Evolutionary conservation across 768 basidiomycete genomes (phyloP).

Genomic region (Boletus tomentosulus): DNA sequence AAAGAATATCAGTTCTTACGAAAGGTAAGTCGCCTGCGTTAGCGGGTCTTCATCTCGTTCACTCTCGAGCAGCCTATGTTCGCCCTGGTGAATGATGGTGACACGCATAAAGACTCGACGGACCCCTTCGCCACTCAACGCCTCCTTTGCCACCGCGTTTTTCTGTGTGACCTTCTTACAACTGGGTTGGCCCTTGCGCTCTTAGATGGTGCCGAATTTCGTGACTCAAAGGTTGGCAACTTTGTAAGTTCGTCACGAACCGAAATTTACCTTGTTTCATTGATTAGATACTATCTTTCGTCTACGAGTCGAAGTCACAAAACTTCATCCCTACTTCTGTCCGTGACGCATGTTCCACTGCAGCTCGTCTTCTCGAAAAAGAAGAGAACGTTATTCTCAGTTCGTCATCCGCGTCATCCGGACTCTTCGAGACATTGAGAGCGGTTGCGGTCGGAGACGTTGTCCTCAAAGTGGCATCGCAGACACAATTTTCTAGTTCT

Average conservation of each 20-base stretch:
- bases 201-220: slow-evolving; percentile 53
- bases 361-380: slow-evolving; percentile 10
- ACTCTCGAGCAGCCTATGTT: slow-evolving; percentile 57
- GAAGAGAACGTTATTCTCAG: neutral
- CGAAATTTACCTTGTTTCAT: neutral
- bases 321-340: slow-evolving; percentile 13
- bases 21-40: slow-evolving; percentile 33
- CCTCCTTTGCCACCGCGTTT: slow-evolving; percentile 45
- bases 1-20: slow-evolving; percentile 35
- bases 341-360: slow-evolving; percentile 4
- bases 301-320: slow-evolving; percentile 42
- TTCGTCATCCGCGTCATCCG: neutral
- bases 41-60: neutral
- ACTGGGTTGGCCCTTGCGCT: slow-evolving; percentile 48
- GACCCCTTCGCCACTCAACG: slow-evolving; percentile 20
- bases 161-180: slow-evolving; percentile 47
- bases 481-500: neutral
- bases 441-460: slow-evolving; percentile 2
- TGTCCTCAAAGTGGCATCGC: slow-evolving; percentile 7
- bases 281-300: slow-evolving; percentile 54
- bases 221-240: slow-evolving; percentile 54
- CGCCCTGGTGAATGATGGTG: slow-evolving; percentile 54
- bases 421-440: neutral
- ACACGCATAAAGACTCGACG: slow-evolving; percentile 13
- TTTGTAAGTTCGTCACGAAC: neutral